Evolutionary conservation across 2,329 filamentous ascomycete genomes (phyloP).

Genomic region (Xylogone sp.): DNA sequence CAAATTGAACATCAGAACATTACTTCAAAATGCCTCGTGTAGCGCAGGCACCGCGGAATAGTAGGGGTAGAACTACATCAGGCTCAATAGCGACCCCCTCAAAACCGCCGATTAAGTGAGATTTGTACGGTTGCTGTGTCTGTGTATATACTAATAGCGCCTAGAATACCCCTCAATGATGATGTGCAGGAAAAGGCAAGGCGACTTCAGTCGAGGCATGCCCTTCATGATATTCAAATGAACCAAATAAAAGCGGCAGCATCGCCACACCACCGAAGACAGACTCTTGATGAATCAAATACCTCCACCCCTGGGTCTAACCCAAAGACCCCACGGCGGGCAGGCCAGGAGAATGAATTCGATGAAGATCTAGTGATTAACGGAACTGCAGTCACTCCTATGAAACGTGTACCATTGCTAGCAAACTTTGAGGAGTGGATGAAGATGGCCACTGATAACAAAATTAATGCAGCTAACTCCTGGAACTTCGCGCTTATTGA

Average conservation of each 20-base stretch:
- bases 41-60: conserved; percentile 39
- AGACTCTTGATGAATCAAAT: conserved; percentile 54
- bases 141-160: conserved; percentile 5
- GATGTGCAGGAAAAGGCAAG: conserved; percentile 89
- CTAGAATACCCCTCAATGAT: conserved; percentile 91
- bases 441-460: conserved; percentile 99
- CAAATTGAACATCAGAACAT: conserved; percentile 4
- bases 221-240: conserved; percentile 84
- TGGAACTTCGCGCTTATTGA: conserved; percentile 99
- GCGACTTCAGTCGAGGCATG: conserved; percentile 81
- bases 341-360: conserved; percentile 37
- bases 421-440: conserved; percentile 99
- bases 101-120: conserved; percentile 32
- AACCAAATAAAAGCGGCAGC: conserved; percentile 84
- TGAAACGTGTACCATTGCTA: conserved; percentile 92
- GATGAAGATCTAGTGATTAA: conserved; percentile 62
- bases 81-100: conserved; percentile 26
- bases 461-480: conserved; percentile 96
- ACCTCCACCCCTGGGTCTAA: conserved; percentile 53
- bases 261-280: conserved; percentile 67
- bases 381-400: conserved; percentile 79
- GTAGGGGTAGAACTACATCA: conserved; percentile 37
- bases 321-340: conserved; percentile 48
- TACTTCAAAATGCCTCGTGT: conserved; percentile 51
- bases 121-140: not conserved